Percentiles rank a stretch among this genome's conserved stretches.
phyloP scores from a whole-genome alignment of 2,329 filamentous ascomycete genomes.

The Scedosporium dehoogii region DNA sequence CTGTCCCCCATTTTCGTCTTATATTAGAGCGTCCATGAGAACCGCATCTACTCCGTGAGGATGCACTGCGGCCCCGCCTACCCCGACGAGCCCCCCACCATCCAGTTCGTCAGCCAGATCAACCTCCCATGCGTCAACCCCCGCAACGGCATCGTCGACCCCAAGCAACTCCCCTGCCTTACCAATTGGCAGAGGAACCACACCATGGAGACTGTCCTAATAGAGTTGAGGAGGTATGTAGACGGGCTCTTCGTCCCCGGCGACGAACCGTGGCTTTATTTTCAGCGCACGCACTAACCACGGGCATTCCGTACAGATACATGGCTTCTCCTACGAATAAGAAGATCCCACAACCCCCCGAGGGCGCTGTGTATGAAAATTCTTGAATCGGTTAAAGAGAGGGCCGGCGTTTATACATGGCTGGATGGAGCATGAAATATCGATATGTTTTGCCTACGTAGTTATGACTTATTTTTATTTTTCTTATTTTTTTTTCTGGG shows the following conservation, averaged over 20 bases:
- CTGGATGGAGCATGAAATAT: not conserved
- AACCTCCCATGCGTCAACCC: conserved; percentile 92
- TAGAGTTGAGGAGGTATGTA: conserved; percentile 67
- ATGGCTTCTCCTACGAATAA: conserved; percentile 91
- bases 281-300: conserved; percentile 10
- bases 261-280: conserved; percentile 16
- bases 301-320: conserved; percentile 46
- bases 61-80: conserved; percentile 90
- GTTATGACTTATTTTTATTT: not conserved
- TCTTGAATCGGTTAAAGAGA: not conserved
- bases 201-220: conserved; percentile 89
- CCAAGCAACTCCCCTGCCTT: conserved; percentile 72
- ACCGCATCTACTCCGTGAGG: conserved; percentile 96
- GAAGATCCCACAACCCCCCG: conserved; percentile 87
- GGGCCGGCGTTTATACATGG: not conserved
- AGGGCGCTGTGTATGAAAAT: conserved; percentile 51
- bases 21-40: conserved; percentile 81
- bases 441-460: not conserved
- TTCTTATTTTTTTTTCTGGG: not conserved
- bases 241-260: not conserved
- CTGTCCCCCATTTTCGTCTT: not conserved
- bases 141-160: conserved; percentile 74
- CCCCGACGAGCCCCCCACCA: conserved; percentile 77
- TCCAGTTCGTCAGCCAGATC: conserved; percentile 89
- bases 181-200: conserved; percentile 86